These are phyloP conservation scores for Corynespora cassiicola DNA, from an alignment of 2,329 filamentous ascomycete genomes.

Conservation along the genomic window DNA sequence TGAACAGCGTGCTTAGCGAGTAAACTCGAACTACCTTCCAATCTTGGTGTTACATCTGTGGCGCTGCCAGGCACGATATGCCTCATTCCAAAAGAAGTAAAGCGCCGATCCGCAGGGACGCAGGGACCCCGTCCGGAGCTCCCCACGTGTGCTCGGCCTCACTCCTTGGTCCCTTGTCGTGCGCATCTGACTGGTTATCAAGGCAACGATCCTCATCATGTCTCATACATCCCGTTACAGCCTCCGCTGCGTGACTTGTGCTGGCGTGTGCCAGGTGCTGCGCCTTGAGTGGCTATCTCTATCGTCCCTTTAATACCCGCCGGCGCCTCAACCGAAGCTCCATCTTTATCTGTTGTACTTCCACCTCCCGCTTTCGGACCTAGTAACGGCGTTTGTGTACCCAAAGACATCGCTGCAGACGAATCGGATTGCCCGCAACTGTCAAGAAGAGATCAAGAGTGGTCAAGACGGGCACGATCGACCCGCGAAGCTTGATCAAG, in stretches of 20 bases:
- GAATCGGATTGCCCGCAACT: slow-evolving; percentile 10
- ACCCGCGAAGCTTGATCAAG: slow-evolving; percentile 36
- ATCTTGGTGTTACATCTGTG: too few relatives aligned
- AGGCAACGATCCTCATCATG: slow-evolving; percentile 37
- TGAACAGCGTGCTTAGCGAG: too few relatives aligned
- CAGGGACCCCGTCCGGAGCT: slow-evolving; percentile 10
- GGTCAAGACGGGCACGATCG: slow-evolving; percentile 31
- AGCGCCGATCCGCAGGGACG: slow-evolving; percentile 2
- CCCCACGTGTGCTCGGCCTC: slow-evolving; percentile 3
- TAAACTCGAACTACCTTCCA: too few relatives aligned
- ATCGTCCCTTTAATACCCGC: slow-evolving; percentile 24
- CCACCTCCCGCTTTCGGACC: slow-evolving; percentile 11
- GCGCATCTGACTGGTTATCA: slow-evolving; percentile 30
- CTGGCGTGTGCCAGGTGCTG: slow-evolving; percentile 30
- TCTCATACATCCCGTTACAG: slow-evolving; percentile 29
- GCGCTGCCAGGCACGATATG: too few relatives aligned
- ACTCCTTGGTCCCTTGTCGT: background rate
- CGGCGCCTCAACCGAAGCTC: slow-evolving; percentile 11
- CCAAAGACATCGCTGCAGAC: background rate
- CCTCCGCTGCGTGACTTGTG: slow-evolving; percentile 30
- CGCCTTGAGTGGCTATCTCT: slow-evolving; percentile 40
- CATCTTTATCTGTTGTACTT: slow-evolving; percentile 1
- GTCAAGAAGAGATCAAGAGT: slow-evolving; percentile 25
- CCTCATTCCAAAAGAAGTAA: slow-evolving; percentile 1
- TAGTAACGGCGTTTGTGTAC: slow-evolving; percentile 5